These are phyloP conservation scores for Saturnispora halmiae DNA, from an alignment of 805 yeast genomes.

Conservation along the genomic window DNA sequence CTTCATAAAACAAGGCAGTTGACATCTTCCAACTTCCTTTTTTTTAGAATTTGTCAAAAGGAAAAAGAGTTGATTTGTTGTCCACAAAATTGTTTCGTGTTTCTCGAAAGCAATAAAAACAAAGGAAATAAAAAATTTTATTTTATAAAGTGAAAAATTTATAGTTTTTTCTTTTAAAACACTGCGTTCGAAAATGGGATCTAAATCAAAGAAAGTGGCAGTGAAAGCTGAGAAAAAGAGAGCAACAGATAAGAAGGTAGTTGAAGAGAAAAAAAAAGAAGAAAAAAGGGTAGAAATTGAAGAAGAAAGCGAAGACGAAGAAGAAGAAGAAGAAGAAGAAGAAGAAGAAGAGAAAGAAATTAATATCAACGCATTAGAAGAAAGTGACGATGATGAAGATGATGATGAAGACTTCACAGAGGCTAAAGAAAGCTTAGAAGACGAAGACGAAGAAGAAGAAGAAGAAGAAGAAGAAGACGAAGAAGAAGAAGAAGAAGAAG, in stretches of 20 bases:
- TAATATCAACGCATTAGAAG: conserved; percentile 7
- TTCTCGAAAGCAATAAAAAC: too few species aligned
- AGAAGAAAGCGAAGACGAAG: conserved; percentile 4
- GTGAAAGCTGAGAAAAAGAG: conserved; percentile 32
- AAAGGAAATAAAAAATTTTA: neutral
- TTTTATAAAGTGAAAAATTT: neutral
- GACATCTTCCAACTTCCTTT: conserved; percentile 4
- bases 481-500: conserved; percentile 28
- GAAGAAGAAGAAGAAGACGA: conserved; percentile 34
- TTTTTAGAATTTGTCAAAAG: neutral
- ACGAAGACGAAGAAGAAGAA: conserved; percentile 13
- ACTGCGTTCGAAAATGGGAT: neutral
- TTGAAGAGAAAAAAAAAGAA: conserved; percentile 15
- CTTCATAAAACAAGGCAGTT: conserved; percentile 10
- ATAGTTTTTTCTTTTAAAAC: neutral
- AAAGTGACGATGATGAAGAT: conserved; percentile 24
- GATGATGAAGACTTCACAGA: conserved; percentile 24
- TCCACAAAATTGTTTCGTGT: conserved; percentile 6
- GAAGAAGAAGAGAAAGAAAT: conserved; percentile 26
- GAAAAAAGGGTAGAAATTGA: conserved; percentile 20
- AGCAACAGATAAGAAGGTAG: conserved; percentile 41
- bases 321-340: conserved; percentile 25
- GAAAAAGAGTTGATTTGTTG: neutral
- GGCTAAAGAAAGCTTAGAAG: conserved; percentile 3
- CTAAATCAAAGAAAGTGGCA: neutral